Evolutionary conservation across 805 yeast species (phyloP).

Genomic region (Hanseniaspora taiwanica): DNA sequence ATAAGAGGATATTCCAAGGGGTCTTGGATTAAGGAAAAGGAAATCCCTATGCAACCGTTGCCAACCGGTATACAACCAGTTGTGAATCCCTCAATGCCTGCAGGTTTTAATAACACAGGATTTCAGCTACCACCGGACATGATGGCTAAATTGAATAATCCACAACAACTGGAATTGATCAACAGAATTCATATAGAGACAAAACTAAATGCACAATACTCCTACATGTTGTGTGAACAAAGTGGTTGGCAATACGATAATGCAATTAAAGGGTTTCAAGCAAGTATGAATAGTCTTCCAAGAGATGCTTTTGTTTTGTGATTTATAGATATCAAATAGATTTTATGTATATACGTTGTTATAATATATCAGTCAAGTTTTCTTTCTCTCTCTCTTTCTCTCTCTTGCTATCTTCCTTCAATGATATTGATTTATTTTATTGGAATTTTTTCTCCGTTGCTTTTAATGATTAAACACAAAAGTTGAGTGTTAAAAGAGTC

Average conservation of each 20-base stretch:
- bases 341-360: no score
- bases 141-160: conserved; percentile 30
- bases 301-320: conserved; percentile 30
- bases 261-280: conserved; percentile 59
- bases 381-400: no score
- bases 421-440: no score
- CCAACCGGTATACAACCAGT: not conserved
- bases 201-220: conserved; percentile 63
- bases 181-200: conserved; percentile 59
- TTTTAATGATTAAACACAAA: no score
- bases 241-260: conserved; percentile 69
- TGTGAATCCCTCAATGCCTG: not conserved
- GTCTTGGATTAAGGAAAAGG: conserved; percentile 35
- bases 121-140: conserved; percentile 45
- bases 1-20: conserved; percentile 48
- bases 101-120: conserved; percentile 6
- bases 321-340: no score
- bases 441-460: no score
- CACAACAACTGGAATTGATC: conserved; percentile 49
- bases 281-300: conserved; percentile 48
- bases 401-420: no score
- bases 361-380: no score
- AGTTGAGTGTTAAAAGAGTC: no score
- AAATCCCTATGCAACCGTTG: not conserved
- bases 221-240: conserved; percentile 74